phyloP scores from a whole-genome alignment of 257 asterid species.

The Nicotiana tomentosiformis region DNA sequence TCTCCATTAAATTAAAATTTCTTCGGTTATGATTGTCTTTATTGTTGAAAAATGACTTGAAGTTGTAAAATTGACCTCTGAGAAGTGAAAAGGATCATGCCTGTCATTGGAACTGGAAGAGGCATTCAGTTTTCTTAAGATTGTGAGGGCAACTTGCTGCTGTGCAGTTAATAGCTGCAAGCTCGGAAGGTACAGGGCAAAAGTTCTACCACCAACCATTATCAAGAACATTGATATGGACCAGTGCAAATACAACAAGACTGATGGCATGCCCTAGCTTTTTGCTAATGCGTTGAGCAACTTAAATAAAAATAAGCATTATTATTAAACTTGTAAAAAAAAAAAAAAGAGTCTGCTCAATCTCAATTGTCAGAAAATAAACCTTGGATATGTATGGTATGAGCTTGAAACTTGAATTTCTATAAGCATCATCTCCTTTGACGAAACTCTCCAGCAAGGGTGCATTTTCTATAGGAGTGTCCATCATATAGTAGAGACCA shows the following conservation, averaged over 20 bases:
- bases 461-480: conserved; percentile 67
- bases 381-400: conserved; percentile 97
- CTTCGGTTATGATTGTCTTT: background rate
- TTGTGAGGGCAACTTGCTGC: background rate
- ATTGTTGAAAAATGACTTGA: too few relatives aligned
- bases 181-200: background rate
- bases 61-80: background rate
- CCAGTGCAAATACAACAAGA: background rate
- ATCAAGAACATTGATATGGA: background rate
- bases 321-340: background rate
- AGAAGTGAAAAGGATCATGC: background rate
- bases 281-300: background rate
- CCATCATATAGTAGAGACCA: conserved; percentile 92
- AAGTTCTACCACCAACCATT: background rate
- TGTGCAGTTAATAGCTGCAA: background rate
- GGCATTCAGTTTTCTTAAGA: background rate
- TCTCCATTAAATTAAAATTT: background rate
- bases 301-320: conserved; percentile 5
- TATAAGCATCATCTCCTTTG: conserved; percentile 85
- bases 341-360: background rate
- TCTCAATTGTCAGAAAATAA: conserved; percentile 6
- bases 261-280: background rate
- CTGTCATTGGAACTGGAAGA: too few relatives aligned
- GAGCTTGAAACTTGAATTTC: conserved; percentile 99
- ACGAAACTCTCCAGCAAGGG: conserved; percentile 90